A percentile compares a stretch with the other conserved stretches of the same genome.
These are phyloP conservation scores for Cordyceps farinosa DNA, from an alignment of 2,329 filamentous ascomycete species.

Conservation along the genomic window DNA sequence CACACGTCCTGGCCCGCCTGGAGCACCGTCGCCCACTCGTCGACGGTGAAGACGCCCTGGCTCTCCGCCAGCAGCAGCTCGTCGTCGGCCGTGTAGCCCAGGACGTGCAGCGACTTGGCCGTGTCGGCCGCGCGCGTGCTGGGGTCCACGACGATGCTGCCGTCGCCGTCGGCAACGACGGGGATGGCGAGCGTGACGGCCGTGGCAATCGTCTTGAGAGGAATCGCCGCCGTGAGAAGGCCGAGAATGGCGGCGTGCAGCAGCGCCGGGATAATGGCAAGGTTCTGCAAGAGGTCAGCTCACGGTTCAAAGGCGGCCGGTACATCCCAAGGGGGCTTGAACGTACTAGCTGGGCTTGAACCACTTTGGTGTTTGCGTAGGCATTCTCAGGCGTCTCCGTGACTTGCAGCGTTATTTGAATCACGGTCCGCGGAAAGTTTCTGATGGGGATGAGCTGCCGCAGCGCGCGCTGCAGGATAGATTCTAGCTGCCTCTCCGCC, in stretches of 20 bases:
- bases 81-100: slow-evolving; percentile 73
- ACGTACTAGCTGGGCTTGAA: slow-evolving; percentile 58
- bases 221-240: slow-evolving; percentile 77
- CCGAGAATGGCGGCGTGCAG: slow-evolving; percentile 76
- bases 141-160: slow-evolving; percentile 53
- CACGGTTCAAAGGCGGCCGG: neutral
- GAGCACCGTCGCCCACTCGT: slow-evolving; percentile 71
- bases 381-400: slow-evolving; percentile 65
- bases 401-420: slow-evolving; percentile 80
- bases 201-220: slow-evolving; percentile 69
- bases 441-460: slow-evolving; percentile 71
- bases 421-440: slow-evolving; percentile 70
- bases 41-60: slow-evolving; percentile 70
- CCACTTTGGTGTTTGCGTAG: slow-evolving; percentile 57
- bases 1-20: slow-evolving; percentile 64
- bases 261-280: slow-evolving; percentile 75
- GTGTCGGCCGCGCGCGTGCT: slow-evolving; percentile 57
- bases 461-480: slow-evolving; percentile 66
- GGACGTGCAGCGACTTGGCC: slow-evolving; percentile 72
- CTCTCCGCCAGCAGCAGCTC: slow-evolving; percentile 77
- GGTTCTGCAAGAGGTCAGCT: slow-evolving; percentile 50
- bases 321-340: neutral
- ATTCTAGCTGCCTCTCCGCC: slow-evolving; percentile 78
- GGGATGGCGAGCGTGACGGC: slow-evolving; percentile 61
- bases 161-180: slow-evolving; percentile 34